Base-by-base conservation (phyloP, 2,329 filamentous ascomycete genomes). In the Monilinia vaccinii-corymbosi region DNA sequence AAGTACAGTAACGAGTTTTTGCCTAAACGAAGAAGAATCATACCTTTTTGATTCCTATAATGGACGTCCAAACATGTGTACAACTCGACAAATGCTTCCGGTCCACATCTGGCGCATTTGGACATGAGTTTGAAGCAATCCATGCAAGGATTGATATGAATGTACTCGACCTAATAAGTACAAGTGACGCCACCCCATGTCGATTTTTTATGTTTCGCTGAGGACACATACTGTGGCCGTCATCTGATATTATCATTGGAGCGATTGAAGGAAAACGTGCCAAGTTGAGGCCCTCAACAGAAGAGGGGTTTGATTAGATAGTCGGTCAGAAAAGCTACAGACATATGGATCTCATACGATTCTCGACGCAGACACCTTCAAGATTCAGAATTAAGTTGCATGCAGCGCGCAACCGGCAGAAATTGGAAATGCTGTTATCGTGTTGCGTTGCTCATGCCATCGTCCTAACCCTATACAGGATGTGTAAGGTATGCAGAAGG, bases 241-340 rank as follows among this genome's bases (percentile, higher is more conserved):
- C 60, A 58, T 58, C 60, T 58, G 60, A 58, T 48, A 34, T 34
- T 51, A 28, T 32, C 18, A 46, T 51, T 61, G 55, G 53, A 61
- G 60, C 57, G 18, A 52, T 36, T 28, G 47, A 25, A 42, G 16
- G 25, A 10, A 58, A 18, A 44, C 8, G 23, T 44, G 51, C 23
- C 28, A 58, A 58, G 46, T 42, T 23, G n/a, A 42, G 25, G 56
- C 23, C 36, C 34, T 52, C 40, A 40, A 47, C 34, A 59, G 45
- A 47, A 59, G 56, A 59, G 40, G 56, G 31, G 23, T 46, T 59
- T 59, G 23, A 46, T 53, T 53, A 44, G 36, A 31, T 53, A 7
- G n/a, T 53, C 25, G 13, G 38, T 40, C n/a, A 8, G 16, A 51
- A 18, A 59, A 8, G 21, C 16, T 38, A 46, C 21, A 31, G 16